Base-by-base conservation (phyloP, 257 asterid species). In the Ilex aquifolium region DNA sequence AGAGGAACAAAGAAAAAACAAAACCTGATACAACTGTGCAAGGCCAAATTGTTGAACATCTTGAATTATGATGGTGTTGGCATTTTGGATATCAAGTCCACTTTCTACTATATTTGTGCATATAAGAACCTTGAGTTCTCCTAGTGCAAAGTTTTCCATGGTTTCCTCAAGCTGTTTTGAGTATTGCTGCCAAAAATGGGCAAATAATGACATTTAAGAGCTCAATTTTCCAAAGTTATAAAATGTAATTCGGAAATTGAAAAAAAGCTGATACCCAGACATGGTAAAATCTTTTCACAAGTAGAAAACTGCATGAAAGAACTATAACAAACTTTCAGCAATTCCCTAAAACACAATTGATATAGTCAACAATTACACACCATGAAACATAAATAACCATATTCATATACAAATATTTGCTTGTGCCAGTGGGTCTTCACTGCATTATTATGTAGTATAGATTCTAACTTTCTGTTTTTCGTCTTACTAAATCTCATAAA, bases 101-200 rank as follows among this genome's bases (percentile, higher is more conserved):
- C 98, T 92, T 78, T 92, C 98, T 70, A 89, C 98, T 70, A 92
- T 88, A 68, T 92, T 92, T 62, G 98, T 92, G 87, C 98, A 92
- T 69, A 92, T 82, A 69, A 92, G 87, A 71, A 92, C 89, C 81
- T 82, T 83, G 66, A 82, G 83, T 42, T 80, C 80, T 48, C 98
- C 98, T 59, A 54, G 82, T 13, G 88, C 83, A 76, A 92, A 92
- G 52, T 80, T 82, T 78, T 87, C 96, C 98, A 92, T 92, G 61
- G 96, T 92, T 70, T 89, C 93, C 78, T 92, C 98, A 61, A 92
- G 97, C 83, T 82, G 92, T 74, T 85, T 86, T 1, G 97, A 92
- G 81, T 86, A 86, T 92, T 85, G 98, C 98, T 91, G 95, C 76
- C 77, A 70, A 64, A 64, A 72, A 50, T 16, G 63, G 5, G 42